Evolutionary conservation across 202 grass and related monocot species (phyloP).

Genomic region (Saccharum hybrid): DNA sequence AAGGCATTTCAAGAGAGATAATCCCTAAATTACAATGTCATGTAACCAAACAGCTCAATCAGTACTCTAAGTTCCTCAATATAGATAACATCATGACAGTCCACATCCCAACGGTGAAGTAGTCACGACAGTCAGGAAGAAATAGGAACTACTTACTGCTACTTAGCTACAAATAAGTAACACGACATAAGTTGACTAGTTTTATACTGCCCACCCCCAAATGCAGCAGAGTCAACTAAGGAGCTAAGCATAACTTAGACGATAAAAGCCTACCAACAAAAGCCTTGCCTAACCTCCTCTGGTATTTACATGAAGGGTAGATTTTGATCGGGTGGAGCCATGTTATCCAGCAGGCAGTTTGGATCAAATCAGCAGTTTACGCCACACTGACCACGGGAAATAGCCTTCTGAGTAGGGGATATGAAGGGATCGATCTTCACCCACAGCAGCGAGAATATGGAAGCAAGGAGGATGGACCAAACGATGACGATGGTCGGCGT

Average conservation of each 20-base stretch:
- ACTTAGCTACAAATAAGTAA: constrained; percentile 9
- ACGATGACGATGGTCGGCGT: constrained; percentile 90
- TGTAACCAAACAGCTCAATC: not conserved
- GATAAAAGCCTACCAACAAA: constrained; percentile 37
- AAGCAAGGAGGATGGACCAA: constrained; percentile 87
- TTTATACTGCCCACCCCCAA: not conserved
- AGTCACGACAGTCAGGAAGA: not conserved
- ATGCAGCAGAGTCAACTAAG: not conserved
- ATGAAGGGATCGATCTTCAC: constrained; percentile 95
- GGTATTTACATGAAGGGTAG: constrained; percentile 46
- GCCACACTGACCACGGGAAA: constrained; percentile 74
- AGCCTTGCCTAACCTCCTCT: constrained; percentile 37
- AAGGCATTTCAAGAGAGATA: not conserved
- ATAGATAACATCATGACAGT: not conserved
- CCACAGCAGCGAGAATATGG: constrained; percentile 96
- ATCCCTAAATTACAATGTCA: not conserved
- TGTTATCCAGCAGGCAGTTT: constrained; percentile 10
- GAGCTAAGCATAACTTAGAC: constrained; percentile 40
- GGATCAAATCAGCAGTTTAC: constrained; percentile 89
- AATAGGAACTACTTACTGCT: constrained; percentile 1
- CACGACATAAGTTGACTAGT: not conserved
- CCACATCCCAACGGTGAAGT: too few relatives aligned
- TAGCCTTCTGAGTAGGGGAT: constrained; percentile 68
- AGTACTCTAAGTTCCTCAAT: not conserved
- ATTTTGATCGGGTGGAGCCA: not conserved